A percentile compares a stretch with the other conserved stretches of the same genome.
phyloP scores from a whole-genome alignment of 2,329 filamentous ascomycete genomes.

The Aspergillus udagawae region DNA sequence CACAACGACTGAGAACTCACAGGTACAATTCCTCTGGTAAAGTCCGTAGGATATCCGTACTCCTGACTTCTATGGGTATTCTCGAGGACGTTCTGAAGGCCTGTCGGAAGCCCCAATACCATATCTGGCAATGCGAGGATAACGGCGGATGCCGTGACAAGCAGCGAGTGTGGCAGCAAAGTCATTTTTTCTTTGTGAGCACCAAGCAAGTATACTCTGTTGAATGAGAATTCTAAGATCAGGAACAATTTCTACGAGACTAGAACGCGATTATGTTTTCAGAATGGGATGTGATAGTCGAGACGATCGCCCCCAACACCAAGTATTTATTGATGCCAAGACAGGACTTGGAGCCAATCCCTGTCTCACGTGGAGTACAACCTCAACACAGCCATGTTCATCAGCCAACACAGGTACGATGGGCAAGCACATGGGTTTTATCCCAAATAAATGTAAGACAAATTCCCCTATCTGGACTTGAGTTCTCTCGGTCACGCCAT shows the following conservation, averaged over 20 bases:
- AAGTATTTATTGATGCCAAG: background rate
- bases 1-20: slow-evolving; percentile 31
- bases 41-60: slow-evolving; percentile 59
- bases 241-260: background rate
- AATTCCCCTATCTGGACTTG: background rate
- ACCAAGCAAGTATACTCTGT: background rate
- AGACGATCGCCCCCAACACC: background rate
- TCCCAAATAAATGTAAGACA: background rate
- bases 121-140: slow-evolving; percentile 20
- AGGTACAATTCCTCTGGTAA: slow-evolving; percentile 58
- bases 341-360: slow-evolving; percentile 10
- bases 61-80: slow-evolving; percentile 50
- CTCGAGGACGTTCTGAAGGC: slow-evolving; percentile 53
- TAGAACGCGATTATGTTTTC: background rate
- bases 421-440: background rate
- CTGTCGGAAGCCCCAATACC: slow-evolving; percentile 36
- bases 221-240: background rate
- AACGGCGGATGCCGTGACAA: slow-evolving; percentile 18
- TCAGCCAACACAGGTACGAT: background rate
- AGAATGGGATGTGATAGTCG: background rate
- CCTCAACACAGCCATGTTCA: background rate
- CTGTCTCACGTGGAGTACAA: slow-evolving; percentile 12
- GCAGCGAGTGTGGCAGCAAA: slow-evolving; percentile 8
- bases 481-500: background rate
- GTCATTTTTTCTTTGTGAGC: background rate